Conservation (phyloP, 768 basidiomycete species). For the Tulasnella sp. region DNA sequence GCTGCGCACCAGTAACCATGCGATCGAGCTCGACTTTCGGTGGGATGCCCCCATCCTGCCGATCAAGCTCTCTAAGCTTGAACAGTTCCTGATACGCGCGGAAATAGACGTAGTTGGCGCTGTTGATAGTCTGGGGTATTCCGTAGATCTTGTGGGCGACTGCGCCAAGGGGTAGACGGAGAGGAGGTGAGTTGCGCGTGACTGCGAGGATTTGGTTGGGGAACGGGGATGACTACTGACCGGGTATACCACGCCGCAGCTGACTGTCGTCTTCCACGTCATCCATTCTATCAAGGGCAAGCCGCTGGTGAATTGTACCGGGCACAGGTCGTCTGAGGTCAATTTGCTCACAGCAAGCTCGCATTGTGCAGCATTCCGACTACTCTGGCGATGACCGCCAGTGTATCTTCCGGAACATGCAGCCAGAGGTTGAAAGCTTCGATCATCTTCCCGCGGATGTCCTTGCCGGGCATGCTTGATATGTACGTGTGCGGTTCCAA, state of each 20-base stretch:
- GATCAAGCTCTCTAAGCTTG: constrained; percentile 31
- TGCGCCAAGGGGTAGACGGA: constrained; percentile 20
- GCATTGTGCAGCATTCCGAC: constrained; percentile 94
- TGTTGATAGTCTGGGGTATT: constrained; percentile 92
- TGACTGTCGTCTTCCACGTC: constrained; percentile 91
- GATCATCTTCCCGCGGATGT: constrained; percentile 76
- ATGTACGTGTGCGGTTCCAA: constrained; percentile 86
- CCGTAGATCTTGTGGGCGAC: constrained; percentile 96
- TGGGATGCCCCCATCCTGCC: constrained; percentile 18
- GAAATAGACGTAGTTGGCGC: constrained; percentile 95
- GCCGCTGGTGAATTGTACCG: neutral
- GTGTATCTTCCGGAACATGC: constrained; percentile 58
- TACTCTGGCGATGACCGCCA: constrained; percentile 62
- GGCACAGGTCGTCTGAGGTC: neutral
- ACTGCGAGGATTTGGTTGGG: neutral
- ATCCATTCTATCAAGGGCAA: constrained; percentile 51
- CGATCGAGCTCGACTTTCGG: constrained; percentile 41
- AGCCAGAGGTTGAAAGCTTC: constrained; percentile 93
- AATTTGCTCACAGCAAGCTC: constrained; percentile 59
- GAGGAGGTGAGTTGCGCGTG: neutral
- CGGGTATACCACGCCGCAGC: constrained; percentile 74
- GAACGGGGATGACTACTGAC: constrained; percentile 23
- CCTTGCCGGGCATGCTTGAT: constrained; percentile 79
- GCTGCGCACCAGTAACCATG: constrained; percentile 56
- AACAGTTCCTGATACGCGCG: constrained; percentile 81